Conservation (phyloP, 2,329 filamentous ascomycete species). For the Pyrenophora seminiperda region DNA sequence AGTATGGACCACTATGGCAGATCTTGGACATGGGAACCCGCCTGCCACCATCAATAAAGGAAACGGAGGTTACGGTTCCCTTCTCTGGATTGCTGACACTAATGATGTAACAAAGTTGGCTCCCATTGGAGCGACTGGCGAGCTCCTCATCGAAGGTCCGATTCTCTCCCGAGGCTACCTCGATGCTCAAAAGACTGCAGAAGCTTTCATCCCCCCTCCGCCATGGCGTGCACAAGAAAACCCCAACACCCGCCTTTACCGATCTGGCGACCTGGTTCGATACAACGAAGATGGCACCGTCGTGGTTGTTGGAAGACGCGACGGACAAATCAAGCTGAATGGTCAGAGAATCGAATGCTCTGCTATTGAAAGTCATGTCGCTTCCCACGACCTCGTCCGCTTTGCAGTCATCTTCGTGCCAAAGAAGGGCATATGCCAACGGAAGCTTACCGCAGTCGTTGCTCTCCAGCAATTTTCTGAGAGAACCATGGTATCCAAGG, state of each 20-base stretch:
- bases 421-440: background rate
- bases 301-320: background rate
- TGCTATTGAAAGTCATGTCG: background rate
- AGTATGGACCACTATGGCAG: constrained; percentile 12
- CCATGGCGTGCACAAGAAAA: background rate
- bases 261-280: background rate
- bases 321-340: constrained; percentile 1
- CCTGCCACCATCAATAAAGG: background rate
- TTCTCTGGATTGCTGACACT: constrained; percentile 31
- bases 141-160: constrained; percentile 62
- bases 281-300: constrained; percentile 1
- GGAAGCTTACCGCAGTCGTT: background rate
- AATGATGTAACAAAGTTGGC: constrained; percentile 14
- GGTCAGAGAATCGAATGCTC: background rate
- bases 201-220: constrained; percentile 1
- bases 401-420: background rate
- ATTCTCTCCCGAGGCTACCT: constrained; percentile 37
- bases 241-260: background rate
- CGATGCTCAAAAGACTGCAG: background rate
- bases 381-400: background rate
- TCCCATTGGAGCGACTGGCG: constrained; percentile 35
- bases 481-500: background rate
- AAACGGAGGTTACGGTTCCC: constrained; percentile 9
- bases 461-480: background rate
- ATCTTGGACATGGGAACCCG: constrained; percentile 22